A percentile compares a stretch with the other conserved stretches of the same genome.
Conservation (phyloP, 179 eudicot species). For the Amaranthus tricolor region DNA sequence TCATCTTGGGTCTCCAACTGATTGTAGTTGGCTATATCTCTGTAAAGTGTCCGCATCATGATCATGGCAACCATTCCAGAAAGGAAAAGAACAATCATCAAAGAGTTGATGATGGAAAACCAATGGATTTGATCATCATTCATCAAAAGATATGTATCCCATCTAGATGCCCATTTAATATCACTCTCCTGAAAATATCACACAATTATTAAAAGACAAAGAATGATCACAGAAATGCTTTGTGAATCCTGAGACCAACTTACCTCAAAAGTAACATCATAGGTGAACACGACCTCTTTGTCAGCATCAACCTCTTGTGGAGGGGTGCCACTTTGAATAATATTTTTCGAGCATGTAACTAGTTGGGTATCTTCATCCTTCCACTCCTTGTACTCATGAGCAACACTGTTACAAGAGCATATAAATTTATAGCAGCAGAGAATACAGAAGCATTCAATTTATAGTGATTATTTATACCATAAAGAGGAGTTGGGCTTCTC, state of each 20-base stretch:
- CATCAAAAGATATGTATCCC: conserved; percentile 49
- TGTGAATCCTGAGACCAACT: neutral
- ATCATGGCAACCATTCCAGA: conserved; percentile 56
- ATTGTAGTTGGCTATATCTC: conserved; percentile 44
- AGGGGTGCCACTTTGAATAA: conserved; percentile 33
- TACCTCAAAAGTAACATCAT: conserved; percentile 47
- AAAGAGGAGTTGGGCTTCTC: neutral
- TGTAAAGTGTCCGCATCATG: conserved; percentile 45
- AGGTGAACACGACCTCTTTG: conserved; percentile 44
- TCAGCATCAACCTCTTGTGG: conserved; percentile 40
- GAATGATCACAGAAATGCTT: neutral
- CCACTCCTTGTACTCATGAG: conserved; percentile 48
- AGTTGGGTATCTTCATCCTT: conserved; percentile 41
- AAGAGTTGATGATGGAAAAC: conserved; percentile 49
- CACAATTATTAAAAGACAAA: conserved; percentile 4
- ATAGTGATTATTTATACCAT: too few species aligned
- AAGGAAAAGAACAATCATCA: conserved; percentile 47
- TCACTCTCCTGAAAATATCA: conserved; percentile 37
- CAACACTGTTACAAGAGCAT: conserved; percentile 32
- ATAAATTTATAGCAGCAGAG: conserved; percentile 1
- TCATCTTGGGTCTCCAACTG: conserved; percentile 45
- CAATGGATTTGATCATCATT: conserved; percentile 49
- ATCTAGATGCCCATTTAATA: conserved; percentile 48
- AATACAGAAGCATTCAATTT: neutral
- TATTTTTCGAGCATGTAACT: conserved; percentile 39